These are phyloP conservation scores for Cordyceps javanica DNA, from an alignment of 2,329 filamentous ascomycete genomes.

Conservation along the genomic window DNA sequence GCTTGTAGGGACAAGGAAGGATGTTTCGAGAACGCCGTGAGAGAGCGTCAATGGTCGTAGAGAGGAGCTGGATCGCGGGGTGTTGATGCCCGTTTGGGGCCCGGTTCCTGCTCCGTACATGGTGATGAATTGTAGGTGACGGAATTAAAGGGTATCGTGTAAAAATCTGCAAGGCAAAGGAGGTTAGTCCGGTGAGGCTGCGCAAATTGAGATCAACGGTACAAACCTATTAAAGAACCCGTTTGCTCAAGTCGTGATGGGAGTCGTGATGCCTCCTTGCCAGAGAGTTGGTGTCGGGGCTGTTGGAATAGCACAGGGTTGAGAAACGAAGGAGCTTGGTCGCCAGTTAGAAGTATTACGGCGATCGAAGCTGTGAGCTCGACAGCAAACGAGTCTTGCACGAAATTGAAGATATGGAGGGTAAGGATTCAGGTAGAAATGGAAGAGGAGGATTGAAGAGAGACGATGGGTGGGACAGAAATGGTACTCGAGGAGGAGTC, in stretches of 20 bases:
- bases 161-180: slow-evolving; percentile 20
- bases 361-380: slow-evolving; percentile 6
- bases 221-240: slow-evolving; percentile 29
- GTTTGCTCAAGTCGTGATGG: slow-evolving; percentile 12
- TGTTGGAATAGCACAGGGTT: background rate
- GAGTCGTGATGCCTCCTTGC: background rate
- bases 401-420: slow-evolving; percentile 9
- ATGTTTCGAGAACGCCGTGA: slow-evolving; percentile 93
- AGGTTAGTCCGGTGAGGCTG: background rate
- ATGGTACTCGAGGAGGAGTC: background rate
- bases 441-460: slow-evolving; percentile 8
- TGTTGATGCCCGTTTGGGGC: slow-evolving; percentile 93
- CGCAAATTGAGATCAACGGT: background rate
- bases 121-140: slow-evolving; percentile 26
- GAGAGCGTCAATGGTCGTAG: slow-evolving; percentile 84
- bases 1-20: slow-evolving; percentile 89
- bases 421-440: slow-evolving; percentile 4
- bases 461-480: slow-evolving; percentile 10
- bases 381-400: slow-evolving; percentile 13
- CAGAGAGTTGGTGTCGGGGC: background rate
- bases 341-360: slow-evolving; percentile 6
- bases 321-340: slow-evolving; percentile 10
- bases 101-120: slow-evolving; percentile 85
- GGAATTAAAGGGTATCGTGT: slow-evolving; percentile 36
- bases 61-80: slow-evolving; percentile 87